Base-by-base conservation (phyloP, 192 early-diverging fungal species). In the Linnemannia elongata region DNA sequence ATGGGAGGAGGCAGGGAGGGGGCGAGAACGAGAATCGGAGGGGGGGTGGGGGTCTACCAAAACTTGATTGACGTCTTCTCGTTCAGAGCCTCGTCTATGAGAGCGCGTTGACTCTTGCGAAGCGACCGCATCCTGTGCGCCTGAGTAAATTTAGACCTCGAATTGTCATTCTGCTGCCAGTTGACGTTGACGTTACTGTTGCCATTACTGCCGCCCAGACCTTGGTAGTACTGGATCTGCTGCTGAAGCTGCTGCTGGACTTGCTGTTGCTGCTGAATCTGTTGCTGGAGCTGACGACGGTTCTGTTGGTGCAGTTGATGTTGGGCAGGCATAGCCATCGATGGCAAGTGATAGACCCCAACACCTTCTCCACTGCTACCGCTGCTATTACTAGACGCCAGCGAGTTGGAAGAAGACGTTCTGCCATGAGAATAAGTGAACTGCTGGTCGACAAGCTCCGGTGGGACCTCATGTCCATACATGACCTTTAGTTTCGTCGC, bases 401-500 rank as follows among this genome's bases (percentile, higher is more conserved):
- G 3, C 30, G 74, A 75, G 36, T 52, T 36, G 30, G 18, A 24
- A 0, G 74, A 17, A 1, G 72, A 17, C 3, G 39, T 22, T 4
- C n/a, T 47, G 44, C 72, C 72, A 49, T 42, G 72, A 4, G 8
- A 6, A 47, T 27, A 30, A 1, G 60, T 4, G 33, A 15, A 66
- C 60, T 55, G 30, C 20, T 15, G 35, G 13, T 18, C 36, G 47
- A 15, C 24, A 35, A 52, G 36, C 24, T 60, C 30, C 3, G 47
- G 35, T 41, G 60, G 60, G 60, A 33, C 60, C 12, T 66, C 38
- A 35, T 27, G 36, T 17, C 78, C 74, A 33, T 81, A 76, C 44
- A 77, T 79, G 30, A 81, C 44, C 39, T 77, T 76, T n/a, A 86
- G 70, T 57, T 77, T 86, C 36, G 66, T 77, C 5, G 84, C 84